Percentiles rank a stretch among this genome's conserved stretches.
Evolutionary conservation across 2,329 filamentous ascomycete genomes (phyloP).

Genomic region (Cyanodermella asteris): DNA sequence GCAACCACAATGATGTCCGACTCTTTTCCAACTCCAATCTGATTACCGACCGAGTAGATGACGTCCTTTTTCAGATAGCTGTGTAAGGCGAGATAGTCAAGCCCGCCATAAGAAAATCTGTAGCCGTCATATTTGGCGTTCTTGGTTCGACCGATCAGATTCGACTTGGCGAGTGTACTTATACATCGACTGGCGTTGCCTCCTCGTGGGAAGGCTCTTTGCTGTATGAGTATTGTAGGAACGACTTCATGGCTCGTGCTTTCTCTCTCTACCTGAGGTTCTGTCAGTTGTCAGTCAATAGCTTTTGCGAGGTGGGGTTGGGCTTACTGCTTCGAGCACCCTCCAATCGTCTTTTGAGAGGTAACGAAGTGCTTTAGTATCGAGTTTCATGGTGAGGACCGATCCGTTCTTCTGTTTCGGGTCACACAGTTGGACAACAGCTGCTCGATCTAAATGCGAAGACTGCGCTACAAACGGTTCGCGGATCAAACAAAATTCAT

Average conservation of each 20-base stretch:
- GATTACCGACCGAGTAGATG: constrained; percentile 81
- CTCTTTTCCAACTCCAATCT: constrained; percentile 92
- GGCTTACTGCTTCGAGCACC: constrained; percentile 66
- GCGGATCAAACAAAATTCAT: too few relatives aligned
- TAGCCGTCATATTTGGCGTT: constrained; percentile 94
- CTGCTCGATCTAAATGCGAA: background rate
- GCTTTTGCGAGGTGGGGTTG: constrained; percentile 7
- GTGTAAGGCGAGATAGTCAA: constrained; percentile 93
- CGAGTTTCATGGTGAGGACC: constrained; percentile 54
- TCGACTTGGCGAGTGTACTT: constrained; percentile 74
- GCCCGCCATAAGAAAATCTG: constrained; percentile 81
- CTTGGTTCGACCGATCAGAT: constrained; percentile 77
- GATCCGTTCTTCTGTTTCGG: too few relatives aligned
- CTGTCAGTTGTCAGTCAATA: constrained; percentile 17
- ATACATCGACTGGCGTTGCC: constrained; percentile 64
- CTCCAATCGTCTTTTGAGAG: constrained; percentile 85
- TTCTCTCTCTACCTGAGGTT: constrained; percentile 60
- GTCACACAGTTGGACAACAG: background rate
- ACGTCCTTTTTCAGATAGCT: constrained; percentile 58
- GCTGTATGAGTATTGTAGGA: constrained; percentile 69
- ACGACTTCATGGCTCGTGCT: constrained; percentile 96
- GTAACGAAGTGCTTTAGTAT: constrained; percentile 83
- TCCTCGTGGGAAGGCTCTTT: constrained; percentile 59
- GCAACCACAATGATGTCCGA: constrained; percentile 87
- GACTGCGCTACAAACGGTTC: too few relatives aligned